These are phyloP conservation scores for Inonotus hispidus DNA, from an alignment of 1,284 basidiomycete species.

Conservation along the genomic window DNA sequence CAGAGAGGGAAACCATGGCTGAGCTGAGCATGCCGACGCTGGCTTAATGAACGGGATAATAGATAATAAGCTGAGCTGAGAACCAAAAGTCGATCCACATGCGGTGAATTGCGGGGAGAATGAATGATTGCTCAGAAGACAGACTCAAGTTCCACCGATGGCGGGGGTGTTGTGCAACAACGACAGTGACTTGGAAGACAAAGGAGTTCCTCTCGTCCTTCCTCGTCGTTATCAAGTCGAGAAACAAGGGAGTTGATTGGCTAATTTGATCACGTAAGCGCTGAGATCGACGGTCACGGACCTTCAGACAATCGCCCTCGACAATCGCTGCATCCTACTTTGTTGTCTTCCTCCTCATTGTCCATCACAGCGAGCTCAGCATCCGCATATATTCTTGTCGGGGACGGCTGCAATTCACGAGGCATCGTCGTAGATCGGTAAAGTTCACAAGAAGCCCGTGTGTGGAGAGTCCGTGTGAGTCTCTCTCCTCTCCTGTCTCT, in stretches of 20 bases:
- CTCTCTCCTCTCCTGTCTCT: background rate
- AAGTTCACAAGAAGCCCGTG: background rate
- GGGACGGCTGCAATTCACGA: background rate
- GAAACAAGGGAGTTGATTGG: background rate
- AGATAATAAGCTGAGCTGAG: background rate
- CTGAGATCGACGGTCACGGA: background rate
- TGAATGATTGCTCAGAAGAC: background rate
- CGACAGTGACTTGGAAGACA: background rate
- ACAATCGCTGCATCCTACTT: background rate
- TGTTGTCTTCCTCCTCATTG: background rate
- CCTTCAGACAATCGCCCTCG: background rate
- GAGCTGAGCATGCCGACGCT: background rate
- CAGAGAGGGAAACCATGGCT: background rate
- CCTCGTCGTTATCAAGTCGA: background rate
- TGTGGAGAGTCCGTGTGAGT: conserved; percentile 5
- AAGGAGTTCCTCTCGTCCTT: background rate
- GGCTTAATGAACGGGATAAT: background rate
- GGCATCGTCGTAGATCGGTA: background rate
- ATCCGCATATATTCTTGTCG: background rate
- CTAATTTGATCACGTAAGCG: background rate
- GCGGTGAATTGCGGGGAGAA: background rate
- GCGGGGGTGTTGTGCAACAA: background rate
- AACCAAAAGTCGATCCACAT: background rate
- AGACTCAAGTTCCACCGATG: background rate
- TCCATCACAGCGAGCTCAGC: background rate